Evolutionary conservation across 371 early-diverging fungal genomes (phyloP), one percentile per base, ranked within the genome.

Genomic region (Batkoa obscura): DNA sequence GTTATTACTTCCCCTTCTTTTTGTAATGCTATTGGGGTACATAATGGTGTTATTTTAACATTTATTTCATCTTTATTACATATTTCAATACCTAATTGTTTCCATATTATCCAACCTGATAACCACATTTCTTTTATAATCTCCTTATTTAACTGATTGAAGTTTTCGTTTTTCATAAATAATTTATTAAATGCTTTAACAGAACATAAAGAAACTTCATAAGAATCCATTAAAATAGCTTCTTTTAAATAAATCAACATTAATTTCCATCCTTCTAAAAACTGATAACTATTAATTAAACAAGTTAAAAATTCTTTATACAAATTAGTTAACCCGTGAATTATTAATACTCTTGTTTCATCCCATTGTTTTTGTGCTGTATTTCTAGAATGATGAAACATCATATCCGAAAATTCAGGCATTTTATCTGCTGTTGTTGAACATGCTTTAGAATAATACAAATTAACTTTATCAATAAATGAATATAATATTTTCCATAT

Each of bases 321-420:
- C 34, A 85, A 75, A 9, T 66, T 73, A 10, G 86, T 76, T 12
- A 90, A 67, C 0, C 92, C 87, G 32, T 68, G 77, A 32, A 90
- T 64, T 3, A 90, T 82, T 2, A 92, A 64, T 0, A 87, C 85
- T 37, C 86, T 85, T 0, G 95, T 90, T 66, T 94, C 97, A 58
- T 97, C 94, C 97, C 97, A 97, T 63, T 90, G 91, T 59, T 88
- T 89, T 49, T 79, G 72, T 0, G 75, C 75, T 3, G 85, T 81
- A 55, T 84, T 81, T 45, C 84, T 69, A 23, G 71, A 80, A 64
- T 80, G 84, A 61, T 76, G 83, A 12, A 72, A 65, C 72, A 73
- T 71, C 50, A 73, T 69, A 31, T 61, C 69, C 39, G 8, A 62
- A 62, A 59, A 3, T 59, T 42, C 17, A 57, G 62, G 34, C 50